Evolutionary conservation across 306 rosid genomes (phyloP), one percentile per base, ranked within the genome.

Genomic region (Pterocarpus macrocarpus): DNA sequence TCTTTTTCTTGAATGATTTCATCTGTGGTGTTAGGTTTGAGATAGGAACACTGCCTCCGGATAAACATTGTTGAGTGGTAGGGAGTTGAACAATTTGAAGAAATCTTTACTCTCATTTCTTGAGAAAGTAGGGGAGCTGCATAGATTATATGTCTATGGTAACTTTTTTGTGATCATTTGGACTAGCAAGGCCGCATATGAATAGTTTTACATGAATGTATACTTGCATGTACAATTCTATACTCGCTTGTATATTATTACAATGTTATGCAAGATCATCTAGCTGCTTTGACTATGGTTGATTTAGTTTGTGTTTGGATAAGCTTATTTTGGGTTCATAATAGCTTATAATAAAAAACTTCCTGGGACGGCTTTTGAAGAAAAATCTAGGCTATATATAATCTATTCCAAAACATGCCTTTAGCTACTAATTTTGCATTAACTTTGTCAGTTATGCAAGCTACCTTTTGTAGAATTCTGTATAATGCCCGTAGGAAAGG

Each of bases 381-480:
- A 22, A 22, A 22, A 22, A 22, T 22, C 28, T 22, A 22, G 28
- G 28, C 28, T 22, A 22, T 22, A 22, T 22, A 22, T 22, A 22
- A 22, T 22, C 28, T 22, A 22, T 22, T 22, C 28, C 28, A 22
- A 22, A 22, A 22, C 28, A 22, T 22, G 28, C 28, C 28, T 38
- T 43, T 55, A 11, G 38, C 45, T 12, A 16, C 34, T 52, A 33
- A 34, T 64, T 63, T 36, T 78, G 30, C 36, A 5, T 55, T 70
- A 64, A 72, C 47, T 65, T 57, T 3, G 61, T 34, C 22, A 41
- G 52, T 22, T 33, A 33, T 62, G 28, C 17, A 36, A 43, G 32
- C 33, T 43, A 77, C 58, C 83, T 71, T 4, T 74, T 33, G 44
- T 17, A 74, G 13, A 69, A 33, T 44, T 50, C 38, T 79, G 61